Evolutionary conservation across 192 early-diverging fungal genomes (phyloP), one percentile per base, ranked within the genome.

Genomic region (Haplosporangium gracile): DNA sequence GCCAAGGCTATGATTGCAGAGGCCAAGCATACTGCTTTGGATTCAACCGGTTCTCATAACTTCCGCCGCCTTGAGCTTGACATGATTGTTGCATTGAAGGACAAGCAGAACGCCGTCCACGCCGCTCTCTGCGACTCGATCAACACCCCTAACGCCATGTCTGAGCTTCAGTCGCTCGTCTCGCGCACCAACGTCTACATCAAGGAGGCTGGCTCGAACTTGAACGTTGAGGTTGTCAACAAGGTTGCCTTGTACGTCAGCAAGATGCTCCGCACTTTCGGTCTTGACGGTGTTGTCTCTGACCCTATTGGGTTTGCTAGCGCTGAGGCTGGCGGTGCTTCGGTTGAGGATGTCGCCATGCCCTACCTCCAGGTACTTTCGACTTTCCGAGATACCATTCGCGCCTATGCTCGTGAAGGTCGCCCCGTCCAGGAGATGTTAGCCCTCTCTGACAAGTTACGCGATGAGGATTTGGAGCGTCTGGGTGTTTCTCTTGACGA

Each of bases 401-500:
- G 97, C 40, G 91, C 93, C 39, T 84, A 97, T 70, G 95, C 97
- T 8, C 83, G 89, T 74, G 93, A 95, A 73, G 57, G 87, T 29
- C 89, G 88, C 26, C 60, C 82, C 20, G 86, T 85, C 36, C 79
- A 81, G 45, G 91, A 93, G 26, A 88, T 98, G 81, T 89, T 99
- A 74, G 82, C 87, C 24, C 89, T 98, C 18, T 95, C 95, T 75
- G 98, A 99, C 90, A 93, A 92, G 88, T 75, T 99, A 53, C 95
- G 98, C 70, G 97, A 99, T 89, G 91, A 93, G 26, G 95, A 97
- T 60, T 91, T 99, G 49, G 94, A 96, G 22, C 93, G 96, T 57
- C 89, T 98, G n/a, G 97, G 97, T 36, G 95, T 99, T 18, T 91
- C 94, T 2, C 90, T 99, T 75, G 98, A 98, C 82, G 98, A 99